phyloP scores from a whole-genome alignment of 441 rosid species.

The Croton laevigatus region DNA sequence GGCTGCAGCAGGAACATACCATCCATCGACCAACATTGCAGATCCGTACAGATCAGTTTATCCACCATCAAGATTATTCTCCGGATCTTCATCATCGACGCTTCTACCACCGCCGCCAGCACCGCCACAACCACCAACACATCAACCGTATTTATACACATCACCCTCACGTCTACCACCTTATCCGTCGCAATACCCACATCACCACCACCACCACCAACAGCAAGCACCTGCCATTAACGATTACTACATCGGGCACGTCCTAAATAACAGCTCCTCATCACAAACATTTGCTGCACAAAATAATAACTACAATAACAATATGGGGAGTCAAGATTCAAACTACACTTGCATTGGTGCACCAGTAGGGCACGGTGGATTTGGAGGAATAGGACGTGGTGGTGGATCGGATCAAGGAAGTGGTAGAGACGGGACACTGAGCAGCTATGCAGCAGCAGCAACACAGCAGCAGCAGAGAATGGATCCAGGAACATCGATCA shows the following conservation, averaged over 20 bases:
- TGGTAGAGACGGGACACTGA: conserved; percentile 35
- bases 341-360: conserved; percentile 78
- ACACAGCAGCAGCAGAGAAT: conserved; percentile 26
- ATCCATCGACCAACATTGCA: conserved; percentile 40
- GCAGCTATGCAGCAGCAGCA: conserved; percentile 30
- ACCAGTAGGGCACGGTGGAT: conserved; percentile 53
- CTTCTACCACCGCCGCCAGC: conserved; percentile 31
- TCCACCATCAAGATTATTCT: conserved; percentile 41
- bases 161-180: conserved; percentile 43
- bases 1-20: conserved; percentile 44
- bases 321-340: conserved; percentile 31
- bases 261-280: conserved; percentile 29
- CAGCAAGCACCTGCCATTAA: conserved; percentile 32
- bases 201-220: conserved; percentile 26
- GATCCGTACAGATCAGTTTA: conserved; percentile 61
- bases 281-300: conserved; percentile 39
- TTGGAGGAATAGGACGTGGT: conserved; percentile 33
- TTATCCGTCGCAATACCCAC: conserved; percentile 42
- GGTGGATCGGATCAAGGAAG: conserved; percentile 30
- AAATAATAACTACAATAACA: conserved; percentile 23
- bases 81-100: conserved; percentile 47
- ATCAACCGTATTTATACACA: conserved; percentile 44
- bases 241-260: conserved; percentile 61
- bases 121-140: conserved; percentile 25
- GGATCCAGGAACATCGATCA: conserved; percentile 36